Evolutionary conservation across 305 asterid genomes (phyloP), one percentile per base, ranked within the genome.

Genomic region (Fraxinus greggii): DNA sequence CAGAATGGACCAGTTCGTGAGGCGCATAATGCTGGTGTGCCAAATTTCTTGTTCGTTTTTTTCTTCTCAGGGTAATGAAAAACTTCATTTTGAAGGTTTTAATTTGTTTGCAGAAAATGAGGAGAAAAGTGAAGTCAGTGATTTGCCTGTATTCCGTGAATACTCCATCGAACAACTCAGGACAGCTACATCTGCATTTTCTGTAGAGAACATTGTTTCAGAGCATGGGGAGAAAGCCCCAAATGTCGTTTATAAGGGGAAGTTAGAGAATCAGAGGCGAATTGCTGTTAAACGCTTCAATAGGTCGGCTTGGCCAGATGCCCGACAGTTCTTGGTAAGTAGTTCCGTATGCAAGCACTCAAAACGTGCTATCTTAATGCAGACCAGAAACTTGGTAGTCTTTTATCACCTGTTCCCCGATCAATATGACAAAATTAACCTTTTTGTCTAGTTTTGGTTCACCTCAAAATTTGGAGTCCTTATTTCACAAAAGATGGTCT

Each of bases 141-240:
- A 92, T 84, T 76, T 95, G 83, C 97, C 98, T 59, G 76, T 88
- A n/a, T 95, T 95, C 83, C 91, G 94, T 45, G 99, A 95, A 79
- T 95, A 86, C 84, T 86, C 99, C 35, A 54, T 92, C 31, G 97
- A 94, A 42, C 98, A 94, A 84, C 98, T 95, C 73, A 92, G 92
- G 84, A 85, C 83, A n/a, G 97, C 98, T 35, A 95, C 99, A 8
- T 92, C 97, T 75, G 97, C 95, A 40, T 95, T 95, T 86, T 91
- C 97, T 7, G 93, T 87, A 26, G 97, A 93, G 86, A 91, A 92
- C 85, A 93, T 93, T 67, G 97, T 94, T 38, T 94, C 98, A 19
- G 98, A 94, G 85, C 97, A 92, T 70, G 98, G 98, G 72, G 98
- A 95, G 88, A 95, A 95, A 84, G 98, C 98, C 29, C 98, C 98